These are phyloP conservation scores for Acanthamoeba triangularis DNA, from an alignment of 208 protist genomes.

Conservation along the genomic window DNA sequence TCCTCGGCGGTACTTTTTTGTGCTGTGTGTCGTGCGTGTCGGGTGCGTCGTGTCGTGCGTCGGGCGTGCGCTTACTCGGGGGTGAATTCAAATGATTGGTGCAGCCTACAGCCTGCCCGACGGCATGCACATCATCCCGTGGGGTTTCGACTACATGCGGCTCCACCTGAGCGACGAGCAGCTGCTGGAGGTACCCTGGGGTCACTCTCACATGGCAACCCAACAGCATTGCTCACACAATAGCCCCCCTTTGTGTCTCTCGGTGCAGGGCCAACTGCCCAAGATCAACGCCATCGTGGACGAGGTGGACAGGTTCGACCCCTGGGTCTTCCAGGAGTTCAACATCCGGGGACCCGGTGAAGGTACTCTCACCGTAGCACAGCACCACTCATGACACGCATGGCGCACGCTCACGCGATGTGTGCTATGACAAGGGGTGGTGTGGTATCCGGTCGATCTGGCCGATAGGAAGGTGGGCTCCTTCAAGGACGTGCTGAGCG, in stretches of 20 bases:
- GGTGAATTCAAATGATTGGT: too few relatives aligned
- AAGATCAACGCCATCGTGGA: conserved; percentile 58
- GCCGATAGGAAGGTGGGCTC: neutral
- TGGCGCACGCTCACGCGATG: too few relatives aligned
- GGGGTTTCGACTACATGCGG: conserved; percentile 2
- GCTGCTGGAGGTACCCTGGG: neutral
- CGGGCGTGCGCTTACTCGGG: neutral
- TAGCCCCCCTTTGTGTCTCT: neutral
- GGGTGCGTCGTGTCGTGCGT: neutral
- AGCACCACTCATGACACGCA: neutral
- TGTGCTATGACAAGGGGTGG: neutral
- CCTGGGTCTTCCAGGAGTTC: conserved; percentile 28
- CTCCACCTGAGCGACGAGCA: neutral
- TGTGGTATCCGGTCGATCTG: conserved; percentile 52
- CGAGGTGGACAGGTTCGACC: conserved; percentile 9
- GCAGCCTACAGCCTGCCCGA: neutral
- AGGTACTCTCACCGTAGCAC: too few relatives aligned
- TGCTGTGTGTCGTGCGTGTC: neutral
- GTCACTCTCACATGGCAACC: too few relatives aligned
- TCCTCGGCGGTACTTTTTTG: neutral
- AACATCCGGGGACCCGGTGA: conserved; percentile 36
- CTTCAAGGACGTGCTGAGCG: neutral
- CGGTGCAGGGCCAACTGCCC: conserved; percentile 4
- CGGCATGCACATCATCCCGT: conserved; percentile 30
- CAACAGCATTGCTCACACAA: neutral